Evolutionary conservation across 1,284 basidiomycete species (phyloP).

Genomic region (Trametes polyzona): DNA sequence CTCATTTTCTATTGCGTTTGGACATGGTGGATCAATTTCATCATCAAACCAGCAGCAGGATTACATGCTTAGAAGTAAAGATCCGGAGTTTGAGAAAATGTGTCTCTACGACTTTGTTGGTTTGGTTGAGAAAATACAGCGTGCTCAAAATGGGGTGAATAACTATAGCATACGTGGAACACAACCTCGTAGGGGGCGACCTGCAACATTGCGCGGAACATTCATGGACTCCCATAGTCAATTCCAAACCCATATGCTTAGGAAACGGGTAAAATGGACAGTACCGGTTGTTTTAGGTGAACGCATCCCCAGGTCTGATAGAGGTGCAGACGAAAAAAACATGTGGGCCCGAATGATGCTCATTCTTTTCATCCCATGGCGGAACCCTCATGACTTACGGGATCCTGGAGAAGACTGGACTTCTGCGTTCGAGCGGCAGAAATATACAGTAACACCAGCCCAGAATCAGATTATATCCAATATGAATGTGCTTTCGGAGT

Average conservation of each 20-base stretch:
- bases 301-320: not conserved
- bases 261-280: not conserved
- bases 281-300: constrained; percentile 1
- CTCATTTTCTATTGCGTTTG: not conserved
- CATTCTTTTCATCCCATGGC: constrained; percentile 6
- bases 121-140: not conserved
- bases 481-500: constrained; percentile 5
- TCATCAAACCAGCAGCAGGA: not conserved
- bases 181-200: too few species aligned
- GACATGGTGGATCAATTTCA: not conserved
- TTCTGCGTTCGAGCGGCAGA: not conserved
- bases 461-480: not conserved
- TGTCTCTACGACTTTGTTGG: constrained; percentile 5
- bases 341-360: not conserved
- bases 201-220: not conserved
- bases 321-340: not conserved
- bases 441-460: not conserved
- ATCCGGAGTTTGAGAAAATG: not conserved
- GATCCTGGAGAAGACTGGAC: not conserved
- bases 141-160: not conserved
- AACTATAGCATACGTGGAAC: too few species aligned
- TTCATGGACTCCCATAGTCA: not conserved
- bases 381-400: not conserved
- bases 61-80: not conserved
- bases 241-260: not conserved